phyloP scores from a whole-genome alignment of 2,329 filamentous ascomycete genomes.

The Nigrospora sphaerica region DNA sequence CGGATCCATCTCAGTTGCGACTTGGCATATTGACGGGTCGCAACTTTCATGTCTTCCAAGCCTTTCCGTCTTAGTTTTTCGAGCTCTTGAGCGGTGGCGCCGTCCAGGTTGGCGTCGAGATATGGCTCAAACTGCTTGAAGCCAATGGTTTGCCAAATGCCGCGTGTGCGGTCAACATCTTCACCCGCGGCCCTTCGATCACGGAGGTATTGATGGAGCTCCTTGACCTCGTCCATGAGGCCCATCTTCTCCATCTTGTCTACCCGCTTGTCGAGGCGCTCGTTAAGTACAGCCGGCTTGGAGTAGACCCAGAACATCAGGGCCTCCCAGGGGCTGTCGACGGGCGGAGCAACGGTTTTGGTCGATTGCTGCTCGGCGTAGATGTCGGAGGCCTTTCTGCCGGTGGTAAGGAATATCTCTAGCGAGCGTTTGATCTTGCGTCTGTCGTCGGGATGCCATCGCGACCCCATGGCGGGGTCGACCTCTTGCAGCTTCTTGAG shows the following conservation, averaged over 20 bases:
- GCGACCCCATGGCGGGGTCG: slow-evolving; percentile 80
- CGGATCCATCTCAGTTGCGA: slow-evolving; percentile 83
- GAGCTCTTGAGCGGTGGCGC: slow-evolving; percentile 29
- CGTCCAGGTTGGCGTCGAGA: slow-evolving; percentile 38
- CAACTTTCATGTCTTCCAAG: slow-evolving; percentile 70
- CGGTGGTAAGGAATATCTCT: slow-evolving; percentile 82
- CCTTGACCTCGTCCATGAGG: slow-evolving; percentile 40
- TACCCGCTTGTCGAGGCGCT: slow-evolving; percentile 69
- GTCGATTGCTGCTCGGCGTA: slow-evolving; percentile 67
- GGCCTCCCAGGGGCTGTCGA: slow-evolving; percentile 39
- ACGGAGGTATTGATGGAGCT: slow-evolving; percentile 34
- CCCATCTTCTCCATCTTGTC: slow-evolving; percentile 69
- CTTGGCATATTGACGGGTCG: slow-evolving; percentile 82
- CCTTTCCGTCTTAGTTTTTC: slow-evolving; percentile 49
- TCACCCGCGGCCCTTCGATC: slow-evolving; percentile 33
- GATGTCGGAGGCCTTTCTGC: slow-evolving; percentile 73
- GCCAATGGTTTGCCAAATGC: slow-evolving; percentile 95
- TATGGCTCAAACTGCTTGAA: slow-evolving; percentile 86
- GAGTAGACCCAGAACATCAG: slow-evolving; percentile 86
- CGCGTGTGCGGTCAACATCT: slow-evolving; percentile 63
- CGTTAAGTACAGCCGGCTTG: slow-evolving; percentile 57
- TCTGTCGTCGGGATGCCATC: slow-evolving; percentile 90
- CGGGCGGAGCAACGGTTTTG: slow-evolving; percentile 15
- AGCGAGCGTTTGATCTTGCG: slow-evolving; percentile 86
- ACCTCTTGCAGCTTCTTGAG: slow-evolving; percentile 67